Percentiles rank a stretch among this genome's conserved stretches.
Conservation (phyloP, 2,329 filamentous ascomycete genomes). For the Lachnellula cervina region DNA sequence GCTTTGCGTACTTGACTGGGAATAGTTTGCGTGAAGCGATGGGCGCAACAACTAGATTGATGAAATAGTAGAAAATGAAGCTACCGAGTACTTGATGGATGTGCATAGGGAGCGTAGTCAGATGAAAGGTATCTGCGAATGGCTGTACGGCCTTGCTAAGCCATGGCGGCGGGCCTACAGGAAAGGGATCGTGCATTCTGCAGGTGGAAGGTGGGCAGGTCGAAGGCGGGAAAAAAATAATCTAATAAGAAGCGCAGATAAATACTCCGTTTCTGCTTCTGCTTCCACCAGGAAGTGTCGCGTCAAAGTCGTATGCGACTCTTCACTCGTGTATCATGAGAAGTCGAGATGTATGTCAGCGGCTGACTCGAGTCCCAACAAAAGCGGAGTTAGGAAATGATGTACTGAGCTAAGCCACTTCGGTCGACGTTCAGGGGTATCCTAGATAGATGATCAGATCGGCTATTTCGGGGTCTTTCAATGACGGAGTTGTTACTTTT, state of each 20-base stretch:
- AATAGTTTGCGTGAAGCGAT: slow-evolving; percentile 57
- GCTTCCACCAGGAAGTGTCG: not conserved
- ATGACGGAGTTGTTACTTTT: not conserved
- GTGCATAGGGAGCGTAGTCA: slow-evolving; percentile 68
- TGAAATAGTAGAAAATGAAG: slow-evolving; percentile 62
- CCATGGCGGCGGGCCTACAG: slow-evolving; percentile 53
- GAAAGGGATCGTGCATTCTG: slow-evolving; percentile 67
- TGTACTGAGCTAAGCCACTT: not conserved
- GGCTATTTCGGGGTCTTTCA: not conserved
- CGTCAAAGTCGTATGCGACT: not conserved
- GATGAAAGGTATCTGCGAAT: slow-evolving; percentile 54
- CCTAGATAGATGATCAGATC: not conserved
- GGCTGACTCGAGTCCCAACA: not conserved
- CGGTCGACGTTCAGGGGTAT: not conserved
- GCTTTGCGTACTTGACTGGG: slow-evolving; percentile 55
- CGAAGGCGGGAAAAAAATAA: not conserved
- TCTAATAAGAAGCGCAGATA: not conserved
- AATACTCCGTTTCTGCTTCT: not conserved
- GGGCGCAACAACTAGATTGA: slow-evolving; percentile 64
- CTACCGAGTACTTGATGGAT: slow-evolving; percentile 70
- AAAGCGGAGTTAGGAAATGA: not conserved
- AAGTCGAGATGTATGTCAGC: not conserved
- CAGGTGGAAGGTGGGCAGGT: not conserved
- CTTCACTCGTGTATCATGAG: not conserved
- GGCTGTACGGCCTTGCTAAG: slow-evolving; percentile 53